These are phyloP conservation scores for Cyberlindnera petersonii DNA, from an alignment of 805 yeast species.

Conservation along the genomic window DNA sequence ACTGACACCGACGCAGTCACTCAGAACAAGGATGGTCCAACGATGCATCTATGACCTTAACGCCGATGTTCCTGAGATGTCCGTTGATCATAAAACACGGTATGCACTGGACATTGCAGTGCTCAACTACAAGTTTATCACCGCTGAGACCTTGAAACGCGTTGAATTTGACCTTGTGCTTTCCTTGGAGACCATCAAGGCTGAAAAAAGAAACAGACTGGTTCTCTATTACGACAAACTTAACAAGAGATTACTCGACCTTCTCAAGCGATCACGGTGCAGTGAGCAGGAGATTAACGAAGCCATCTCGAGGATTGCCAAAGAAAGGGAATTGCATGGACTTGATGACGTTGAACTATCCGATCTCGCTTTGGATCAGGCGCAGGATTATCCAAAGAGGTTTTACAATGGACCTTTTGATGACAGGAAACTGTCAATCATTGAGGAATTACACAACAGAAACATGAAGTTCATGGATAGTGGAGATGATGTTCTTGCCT, in stretches of 20 bases:
- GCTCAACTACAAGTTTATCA: constrained; percentile 24
- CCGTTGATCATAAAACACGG: constrained; percentile 8
- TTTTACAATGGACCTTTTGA: constrained; percentile 17
- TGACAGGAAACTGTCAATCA: constrained; percentile 1
- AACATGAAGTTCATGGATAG: constrained; percentile 11
- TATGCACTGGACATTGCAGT: constrained; percentile 20
- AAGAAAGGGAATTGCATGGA: constrained; percentile 10
- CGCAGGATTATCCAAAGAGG: constrained; percentile 17
- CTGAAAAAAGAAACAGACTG: constrained; percentile 18
- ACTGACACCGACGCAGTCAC: constrained; percentile 26
- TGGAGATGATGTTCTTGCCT: constrained; percentile 5
- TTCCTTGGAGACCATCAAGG: constrained; percentile 12
- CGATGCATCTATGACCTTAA: constrained; percentile 21
- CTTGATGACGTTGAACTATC: constrained; percentile 14
- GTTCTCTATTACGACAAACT: constrained; percentile 14
- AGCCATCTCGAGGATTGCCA: constrained; percentile 22
- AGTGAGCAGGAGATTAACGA: constrained; percentile 16
- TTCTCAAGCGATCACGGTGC: constrained; percentile 9
- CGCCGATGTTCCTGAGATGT: constrained; percentile 1
- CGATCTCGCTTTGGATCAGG: constrained; percentile 11
- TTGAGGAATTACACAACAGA: constrained; percentile 10
- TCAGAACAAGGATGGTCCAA: constrained; percentile 21
- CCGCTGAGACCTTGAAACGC: constrained; percentile 23
- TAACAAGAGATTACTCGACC: constrained; percentile 17
- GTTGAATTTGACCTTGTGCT: constrained; percentile 27